phyloP scores from a whole-genome alignment of 352 stramenopile species.

The Phytophthora niederhauseri region DNA sequence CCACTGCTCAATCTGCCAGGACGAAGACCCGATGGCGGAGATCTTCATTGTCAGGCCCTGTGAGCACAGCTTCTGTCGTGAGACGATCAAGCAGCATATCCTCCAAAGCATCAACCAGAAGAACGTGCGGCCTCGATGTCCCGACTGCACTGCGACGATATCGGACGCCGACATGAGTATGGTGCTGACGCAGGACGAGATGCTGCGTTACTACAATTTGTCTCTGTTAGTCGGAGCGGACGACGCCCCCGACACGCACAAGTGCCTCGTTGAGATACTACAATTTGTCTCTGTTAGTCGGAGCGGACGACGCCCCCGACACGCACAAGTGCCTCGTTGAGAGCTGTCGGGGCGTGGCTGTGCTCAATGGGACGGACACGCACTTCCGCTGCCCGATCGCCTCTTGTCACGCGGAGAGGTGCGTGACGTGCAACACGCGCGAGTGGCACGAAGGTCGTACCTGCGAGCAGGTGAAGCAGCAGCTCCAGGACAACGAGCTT shows the following conservation, averaged over 20 bases:
- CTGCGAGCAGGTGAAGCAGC: constrained; percentile 25
- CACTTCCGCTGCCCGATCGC: constrained; percentile 26
- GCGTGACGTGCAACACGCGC: constrained; percentile 29
- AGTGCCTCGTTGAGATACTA: constrained; percentile 1
- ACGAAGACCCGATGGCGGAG: background rate
- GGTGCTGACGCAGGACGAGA: background rate
- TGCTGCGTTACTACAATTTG: background rate
- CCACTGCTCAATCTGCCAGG: background rate
- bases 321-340: constrained; percentile 3
- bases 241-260: constrained; percentile 1
- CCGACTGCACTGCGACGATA: background rate
- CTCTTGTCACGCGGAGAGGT: constrained; percentile 16
- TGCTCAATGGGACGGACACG: background rate
- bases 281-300: background rate
- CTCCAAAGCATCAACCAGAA: background rate
- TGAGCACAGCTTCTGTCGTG: background rate
- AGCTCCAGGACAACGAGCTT: constrained; percentile 13
- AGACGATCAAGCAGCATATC: background rate
- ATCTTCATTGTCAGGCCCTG: background rate
- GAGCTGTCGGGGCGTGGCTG: background rate
- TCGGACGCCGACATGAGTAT: background rate
- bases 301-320: background rate
- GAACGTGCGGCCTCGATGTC: background rate
- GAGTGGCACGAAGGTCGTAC: constrained; percentile 24
- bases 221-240: background rate